These are phyloP conservation scores for Cyphellophora europaea DNA, from an alignment of 2,329 filamentous ascomycete genomes.

Conservation along the genomic window DNA sequence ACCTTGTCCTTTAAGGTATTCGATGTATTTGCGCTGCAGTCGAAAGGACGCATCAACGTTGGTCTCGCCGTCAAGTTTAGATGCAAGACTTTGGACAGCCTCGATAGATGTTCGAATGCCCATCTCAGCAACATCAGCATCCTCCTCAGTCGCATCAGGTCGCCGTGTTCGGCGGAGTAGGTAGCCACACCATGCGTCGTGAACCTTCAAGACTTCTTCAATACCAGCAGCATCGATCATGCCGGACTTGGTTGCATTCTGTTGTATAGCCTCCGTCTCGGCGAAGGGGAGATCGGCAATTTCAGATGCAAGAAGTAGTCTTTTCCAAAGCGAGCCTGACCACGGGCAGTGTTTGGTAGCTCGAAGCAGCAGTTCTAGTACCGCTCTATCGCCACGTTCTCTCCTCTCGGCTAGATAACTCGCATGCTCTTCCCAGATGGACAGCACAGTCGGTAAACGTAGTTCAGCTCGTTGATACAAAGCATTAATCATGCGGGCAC, in stretches of 20 bases:
- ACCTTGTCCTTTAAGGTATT: conserved; percentile 77
- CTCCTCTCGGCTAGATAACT: conserved; percentile 57
- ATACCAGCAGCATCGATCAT: conserved; percentile 78
- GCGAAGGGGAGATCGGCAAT: conserved; percentile 65
- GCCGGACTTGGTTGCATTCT: conserved; percentile 78
- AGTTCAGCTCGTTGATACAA: conserved; percentile 72
- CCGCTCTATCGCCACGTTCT: conserved; percentile 34
- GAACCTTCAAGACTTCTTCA: conserved; percentile 80
- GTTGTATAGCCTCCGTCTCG: conserved; percentile 82
- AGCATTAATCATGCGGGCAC: conserved; percentile 45
- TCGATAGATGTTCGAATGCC: conserved; percentile 79
- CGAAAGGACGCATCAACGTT: conserved; percentile 83
- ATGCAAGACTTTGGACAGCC: conserved; percentile 68
- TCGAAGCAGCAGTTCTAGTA: conserved; percentile 66
- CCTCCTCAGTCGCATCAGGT: conserved; percentile 65
- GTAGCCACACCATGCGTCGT: conserved; percentile 90
- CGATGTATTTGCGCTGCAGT: conserved; percentile 83
- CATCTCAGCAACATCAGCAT: conserved; percentile 80
- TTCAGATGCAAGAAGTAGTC: conserved; percentile 78
- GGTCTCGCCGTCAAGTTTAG: conserved; percentile 62
- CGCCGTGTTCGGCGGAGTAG: conserved; percentile 77
- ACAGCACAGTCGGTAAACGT: conserved; percentile 63
- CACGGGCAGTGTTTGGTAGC: conserved; percentile 87
- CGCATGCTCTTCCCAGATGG: conserved; percentile 74
- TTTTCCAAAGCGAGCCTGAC: conserved; percentile 84